Percentiles rank a stretch among this genome's conserved stretches.
phyloP scores from a whole-genome alignment of 768 basidiomycete genomes.

The Lactifluus pinguis region DNA sequence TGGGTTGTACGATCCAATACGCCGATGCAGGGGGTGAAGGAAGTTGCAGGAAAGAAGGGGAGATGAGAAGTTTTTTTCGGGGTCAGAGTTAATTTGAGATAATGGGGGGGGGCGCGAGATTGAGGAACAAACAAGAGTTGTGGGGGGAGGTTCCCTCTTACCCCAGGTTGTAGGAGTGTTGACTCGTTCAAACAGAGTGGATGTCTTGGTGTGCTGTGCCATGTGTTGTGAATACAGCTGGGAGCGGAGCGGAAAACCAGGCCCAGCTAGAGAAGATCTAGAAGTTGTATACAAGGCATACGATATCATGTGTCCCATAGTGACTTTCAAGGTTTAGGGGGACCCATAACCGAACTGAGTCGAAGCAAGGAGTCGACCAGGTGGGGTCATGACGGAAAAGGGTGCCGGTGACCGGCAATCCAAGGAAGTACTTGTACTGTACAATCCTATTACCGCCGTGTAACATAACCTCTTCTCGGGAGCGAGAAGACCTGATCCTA shows the following conservation, averaged over 20 bases:
- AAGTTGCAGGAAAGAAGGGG: neutral
- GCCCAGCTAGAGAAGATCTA: neutral
- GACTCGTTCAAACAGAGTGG: neutral
- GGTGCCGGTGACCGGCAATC: neutral
- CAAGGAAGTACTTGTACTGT: neutral
- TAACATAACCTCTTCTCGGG: neutral
- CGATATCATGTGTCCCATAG: neutral
- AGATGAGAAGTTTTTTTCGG: slow-evolving; percentile 10
- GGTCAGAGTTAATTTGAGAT: slow-evolving; percentile 6
- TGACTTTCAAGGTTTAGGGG: neutral
- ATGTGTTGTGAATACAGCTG: neutral
- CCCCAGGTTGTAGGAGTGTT: neutral
- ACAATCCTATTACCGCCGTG: neutral
- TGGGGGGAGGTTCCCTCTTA: neutral
- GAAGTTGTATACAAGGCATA: neutral
- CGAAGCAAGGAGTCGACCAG: neutral
- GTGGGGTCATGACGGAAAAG: neutral
- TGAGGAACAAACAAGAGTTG: neutral
- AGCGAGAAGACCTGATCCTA: too few relatives aligned
- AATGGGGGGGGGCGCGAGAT: neutral
- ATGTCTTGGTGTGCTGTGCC: neutral
- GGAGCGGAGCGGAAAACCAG: neutral
- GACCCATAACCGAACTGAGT: neutral
- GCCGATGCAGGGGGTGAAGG: slow-evolving; percentile 2
- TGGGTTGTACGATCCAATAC: slow-evolving; percentile 8